These are phyloP conservation scores for Euphorbia pulcherrima DNA, from an alignment of 345 rosid species.

Conservation along the genomic window DNA sequence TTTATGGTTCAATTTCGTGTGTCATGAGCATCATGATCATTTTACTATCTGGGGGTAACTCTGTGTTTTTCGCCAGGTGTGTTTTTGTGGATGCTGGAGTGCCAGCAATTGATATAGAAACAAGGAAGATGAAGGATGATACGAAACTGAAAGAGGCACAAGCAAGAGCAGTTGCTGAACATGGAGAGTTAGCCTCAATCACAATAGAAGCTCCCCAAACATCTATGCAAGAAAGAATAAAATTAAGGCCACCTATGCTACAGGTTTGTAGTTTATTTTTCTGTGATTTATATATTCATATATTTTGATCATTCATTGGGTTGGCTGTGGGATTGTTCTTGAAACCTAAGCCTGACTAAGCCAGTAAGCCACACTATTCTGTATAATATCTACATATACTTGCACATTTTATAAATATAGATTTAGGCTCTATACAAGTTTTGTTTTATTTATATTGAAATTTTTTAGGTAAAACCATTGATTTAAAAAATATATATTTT, in stretches of 20 bases:
- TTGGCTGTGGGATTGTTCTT: neutral
- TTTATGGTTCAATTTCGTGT: neutral
- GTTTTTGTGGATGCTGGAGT: conserved; percentile 98
- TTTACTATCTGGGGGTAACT: neutral
- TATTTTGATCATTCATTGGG: neutral
- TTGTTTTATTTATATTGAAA: neutral
- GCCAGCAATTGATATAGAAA: conserved; percentile 82
- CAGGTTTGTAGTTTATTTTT: conserved; percentile 51
- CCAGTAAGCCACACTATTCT: neutral
- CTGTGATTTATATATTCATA: neutral
- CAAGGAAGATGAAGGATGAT: conserved; percentile 83
- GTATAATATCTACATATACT: neutral
- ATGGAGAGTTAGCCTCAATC: conserved; percentile 93
- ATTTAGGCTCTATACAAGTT: too few relatives aligned
- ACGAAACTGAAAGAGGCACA: conserved; percentile 87
- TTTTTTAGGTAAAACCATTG: too few relatives aligned
- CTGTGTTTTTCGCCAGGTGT: conserved; percentile 49
- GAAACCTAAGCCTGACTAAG: neutral
- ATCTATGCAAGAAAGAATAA: conserved; percentile 58
- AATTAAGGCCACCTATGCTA: conserved; percentile 87
- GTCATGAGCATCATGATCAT: neutral
- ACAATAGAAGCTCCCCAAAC: conserved; percentile 68
- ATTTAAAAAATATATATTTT: too few relatives aligned
- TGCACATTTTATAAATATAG: too few relatives aligned
- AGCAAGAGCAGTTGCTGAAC: conserved; percentile 81